Conservation (phyloP, 2,329 filamentous ascomycete genomes). For the Fusarium dimerum region DNA sequence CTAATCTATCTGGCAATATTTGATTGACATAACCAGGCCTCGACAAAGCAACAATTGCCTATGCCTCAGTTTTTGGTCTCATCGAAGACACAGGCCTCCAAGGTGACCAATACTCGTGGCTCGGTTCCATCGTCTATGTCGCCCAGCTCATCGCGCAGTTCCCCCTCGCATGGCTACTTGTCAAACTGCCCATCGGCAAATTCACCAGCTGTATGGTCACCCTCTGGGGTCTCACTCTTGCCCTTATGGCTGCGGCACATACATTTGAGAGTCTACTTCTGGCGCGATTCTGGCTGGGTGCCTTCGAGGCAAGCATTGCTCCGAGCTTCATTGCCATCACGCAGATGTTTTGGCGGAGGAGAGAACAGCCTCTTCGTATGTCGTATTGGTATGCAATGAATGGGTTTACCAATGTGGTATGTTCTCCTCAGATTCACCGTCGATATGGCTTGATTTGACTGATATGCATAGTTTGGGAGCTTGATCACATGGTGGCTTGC, state of each 20-base stretch:
- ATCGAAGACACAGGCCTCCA: conserved; percentile 17
- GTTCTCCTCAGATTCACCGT: accelerated
- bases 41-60: conserved; percentile 7
- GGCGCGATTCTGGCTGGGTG: conserved; percentile 44
- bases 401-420: conserved; percentile 16
- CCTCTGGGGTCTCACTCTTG: conserved; percentile 46
- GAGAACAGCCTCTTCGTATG: conserved; percentile 21
- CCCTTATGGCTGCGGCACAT: conserved; percentile 51
- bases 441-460: accelerated
- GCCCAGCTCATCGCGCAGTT: conserved; percentile 56
- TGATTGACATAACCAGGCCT: neutral
- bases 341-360: conserved; percentile 19
- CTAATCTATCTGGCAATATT: accelerated
- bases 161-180: conserved; percentile 48
- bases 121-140: conserved; percentile 57
- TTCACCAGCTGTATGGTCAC: conserved; percentile 49
- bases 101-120: conserved; percentile 46
- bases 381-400: conserved; percentile 24
- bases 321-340: conserved; percentile 52
- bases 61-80: conserved; percentile 18
- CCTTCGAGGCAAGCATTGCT: conserved; percentile 49
- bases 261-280: conserved; percentile 45
- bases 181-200: conserved; percentile 52
- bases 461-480: conserved; percentile 13
- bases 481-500: conserved; percentile 22